phyloP scores from a whole-genome alignment of 495 filamentous ascomycete species.

The Astrocystis sublimbata region DNA sequence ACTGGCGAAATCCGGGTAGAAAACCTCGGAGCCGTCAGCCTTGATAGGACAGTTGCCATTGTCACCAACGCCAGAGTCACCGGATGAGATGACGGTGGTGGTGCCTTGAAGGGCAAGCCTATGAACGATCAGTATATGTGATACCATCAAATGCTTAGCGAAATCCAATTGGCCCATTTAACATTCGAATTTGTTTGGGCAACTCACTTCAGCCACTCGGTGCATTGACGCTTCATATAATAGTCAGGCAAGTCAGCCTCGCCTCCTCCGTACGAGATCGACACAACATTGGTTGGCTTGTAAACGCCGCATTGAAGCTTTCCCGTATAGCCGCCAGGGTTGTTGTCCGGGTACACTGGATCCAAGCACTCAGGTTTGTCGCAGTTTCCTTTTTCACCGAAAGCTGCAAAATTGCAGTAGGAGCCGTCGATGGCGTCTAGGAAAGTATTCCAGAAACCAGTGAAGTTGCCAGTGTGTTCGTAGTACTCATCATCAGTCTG shows the following conservation, averaged over 20 bases:
- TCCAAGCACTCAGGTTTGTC: constrained; percentile 35
- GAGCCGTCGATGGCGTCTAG: constrained; percentile 59
- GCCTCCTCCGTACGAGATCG: constrained; percentile 33
- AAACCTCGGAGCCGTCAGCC: constrained; percentile 24
- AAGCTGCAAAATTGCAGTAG: constrained; percentile 55
- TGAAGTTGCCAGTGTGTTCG: constrained; percentile 43
- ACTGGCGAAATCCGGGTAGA: constrained; percentile 27
- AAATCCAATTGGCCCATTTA: no score
- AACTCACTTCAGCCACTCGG: constrained; percentile 52
- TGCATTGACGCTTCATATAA: constrained; percentile 34
- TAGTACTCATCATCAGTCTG: constrained; percentile 60
- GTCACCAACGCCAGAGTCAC: constrained; percentile 58
- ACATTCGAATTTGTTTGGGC: no score
- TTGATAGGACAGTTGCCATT: constrained; percentile 40
- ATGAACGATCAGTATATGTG: background rate
- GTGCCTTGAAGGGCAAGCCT: constrained; percentile 59
- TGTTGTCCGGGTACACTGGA: constrained; percentile 50
- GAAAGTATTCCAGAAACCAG: constrained; percentile 43
- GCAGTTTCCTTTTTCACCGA: constrained; percentile 36
- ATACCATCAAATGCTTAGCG: no score
- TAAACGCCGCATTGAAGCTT: constrained; percentile 56
- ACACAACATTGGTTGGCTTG: constrained; percentile 37
- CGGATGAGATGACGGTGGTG: constrained; percentile 57
- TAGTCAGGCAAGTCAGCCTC: constrained; percentile 30
- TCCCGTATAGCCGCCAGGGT: constrained; percentile 55